These are phyloP conservation scores for Aspergillus jensenii DNA, from an alignment of 2,329 filamentous ascomycete species.

Conservation along the genomic window DNA sequence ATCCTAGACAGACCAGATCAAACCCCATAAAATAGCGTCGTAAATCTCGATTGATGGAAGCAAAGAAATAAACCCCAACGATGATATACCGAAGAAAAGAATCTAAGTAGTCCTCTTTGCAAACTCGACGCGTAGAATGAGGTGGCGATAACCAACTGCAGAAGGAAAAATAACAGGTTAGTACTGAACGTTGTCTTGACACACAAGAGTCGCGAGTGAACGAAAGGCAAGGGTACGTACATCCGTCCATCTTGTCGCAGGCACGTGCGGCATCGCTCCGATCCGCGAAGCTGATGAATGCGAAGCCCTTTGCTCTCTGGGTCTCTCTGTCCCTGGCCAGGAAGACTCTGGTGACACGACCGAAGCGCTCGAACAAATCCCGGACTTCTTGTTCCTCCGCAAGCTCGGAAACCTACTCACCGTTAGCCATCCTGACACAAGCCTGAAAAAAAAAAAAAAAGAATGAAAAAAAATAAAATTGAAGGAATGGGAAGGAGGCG, in stretches of 20 bases:
- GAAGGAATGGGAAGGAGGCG: too few species aligned
- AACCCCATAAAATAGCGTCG: constrained; percentile 1
- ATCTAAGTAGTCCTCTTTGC: constrained; percentile 48
- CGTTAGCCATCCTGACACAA: constrained; percentile 1
- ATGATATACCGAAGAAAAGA: constrained; percentile 4
- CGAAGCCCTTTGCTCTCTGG: constrained; percentile 94
- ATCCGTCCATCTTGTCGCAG: constrained; percentile 97
- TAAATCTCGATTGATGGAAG: not conserved
- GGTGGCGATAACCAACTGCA: constrained; percentile 52
- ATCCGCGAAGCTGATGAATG: constrained; percentile 96
- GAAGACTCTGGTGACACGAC: constrained; percentile 95
- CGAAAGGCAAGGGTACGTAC: constrained; percentile 44
- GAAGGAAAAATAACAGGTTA: constrained; percentile 3
- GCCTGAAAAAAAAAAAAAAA: not conserved
- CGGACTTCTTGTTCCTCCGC: constrained; percentile 93
- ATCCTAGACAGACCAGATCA: not conserved
- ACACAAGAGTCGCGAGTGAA: not conserved
- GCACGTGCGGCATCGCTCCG: constrained; percentile 85
- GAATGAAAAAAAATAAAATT: constrained; percentile 13
- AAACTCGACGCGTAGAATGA: constrained; percentile 55
- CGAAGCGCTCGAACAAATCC: constrained; percentile 97
- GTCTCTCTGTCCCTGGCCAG: constrained; percentile 97
- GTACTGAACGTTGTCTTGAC: not conserved
- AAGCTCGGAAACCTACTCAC: constrained; percentile 80
- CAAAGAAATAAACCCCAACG: constrained; percentile 2